Evolutionary conservation across 441 rosid species (phyloP), one percentile per base, ranked within the genome.

Genomic region (Eruca vesicaria): DNA sequence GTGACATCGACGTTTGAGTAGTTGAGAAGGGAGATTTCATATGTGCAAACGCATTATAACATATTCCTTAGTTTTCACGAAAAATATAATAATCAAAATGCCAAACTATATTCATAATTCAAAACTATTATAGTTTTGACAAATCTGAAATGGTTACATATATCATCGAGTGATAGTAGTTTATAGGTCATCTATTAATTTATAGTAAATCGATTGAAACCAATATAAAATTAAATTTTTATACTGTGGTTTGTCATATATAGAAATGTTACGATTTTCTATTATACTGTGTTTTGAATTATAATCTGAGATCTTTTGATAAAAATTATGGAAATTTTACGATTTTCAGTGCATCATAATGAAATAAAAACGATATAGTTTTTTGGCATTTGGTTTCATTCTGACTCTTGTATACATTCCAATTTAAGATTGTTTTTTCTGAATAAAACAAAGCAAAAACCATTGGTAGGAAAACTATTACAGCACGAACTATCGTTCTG

Each of bases 1-100:
- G 70, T 57, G 80, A 77, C 48, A 70, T 71, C 32, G 80, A 77
- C 80, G 77, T 72, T 72, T 72, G 80, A 78, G 80, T 78, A 67
- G 80, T 66, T 60, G 77, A 78, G 69, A 78, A 78, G 80, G 80
- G 69, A 72, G 69, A 50, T 77, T 70, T 66, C 77, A 52, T 77
- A 66, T 66, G 63, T 72, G 72, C 72, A 65, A 71, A 58, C 76
- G 77, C 77, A 71, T 78, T 66, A 72, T 76, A 78, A 66, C 65
- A 52, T 72, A 71, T 78, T 66, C 77, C 80, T 72, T 78, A 78
- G 68, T 66, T 72, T 61, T 50, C 64, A 78, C 72, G 77, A 72
- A 66, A 77, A 65, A 60, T 60, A 50, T 72, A 66, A 66, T 58
- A 50, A 66, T 50, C 50, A 65, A 35, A 31, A 50, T 59, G 28